Evolutionary conservation across 2,329 filamentous ascomycete genomes (phyloP), one percentile per base, ranked within the genome.

Genomic region (Pseudonectria buxi): DNA sequence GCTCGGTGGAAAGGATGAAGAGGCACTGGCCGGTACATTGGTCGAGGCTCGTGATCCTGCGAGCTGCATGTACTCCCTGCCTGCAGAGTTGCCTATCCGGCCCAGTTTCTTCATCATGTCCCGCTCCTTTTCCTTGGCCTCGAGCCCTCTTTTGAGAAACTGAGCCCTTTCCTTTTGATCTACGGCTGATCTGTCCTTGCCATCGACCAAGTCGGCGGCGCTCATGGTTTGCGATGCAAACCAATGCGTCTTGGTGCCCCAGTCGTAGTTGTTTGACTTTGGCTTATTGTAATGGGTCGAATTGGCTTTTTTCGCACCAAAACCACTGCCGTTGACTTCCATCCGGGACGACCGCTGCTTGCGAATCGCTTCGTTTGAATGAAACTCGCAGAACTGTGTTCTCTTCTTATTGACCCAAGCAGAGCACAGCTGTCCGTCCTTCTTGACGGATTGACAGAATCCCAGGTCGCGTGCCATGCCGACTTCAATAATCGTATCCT

Each of bases 331-430:
- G 54, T 89, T 94, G 41, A 95, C 72, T 53, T 94, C 88, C 68
- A 89, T 81, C 25, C 89, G 74, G 1, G 72, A 68, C 10, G 76
- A 68, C 22, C 69, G 67, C 35, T 54, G 78, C 55, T 86, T 89
- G 36, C 80, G 75, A 3, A 96, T 66, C 16, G 86, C 82, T 16
- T 86, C 68, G 49, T 94, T 88, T 47, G 94, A 78, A 60, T 98
- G 92, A 49, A 83, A 98, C 46, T 95, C 88, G 63, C 92, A 98
- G 56, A 84, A 86, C 50, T 94, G 81, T 0, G 89, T 95, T 51
- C 88, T 86, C 35, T 87, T 79, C 46, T 76, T 78, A 59, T 98
- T 90, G 40, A 98, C 72, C 92, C 92, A 98, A 18, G 76, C 67
- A 24, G 75, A 78, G 59, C 92, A 98, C 30, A 74, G 65, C 37